Conservation (phyloP, 257 asterid species). For the Salvia hispanica region DNA sequence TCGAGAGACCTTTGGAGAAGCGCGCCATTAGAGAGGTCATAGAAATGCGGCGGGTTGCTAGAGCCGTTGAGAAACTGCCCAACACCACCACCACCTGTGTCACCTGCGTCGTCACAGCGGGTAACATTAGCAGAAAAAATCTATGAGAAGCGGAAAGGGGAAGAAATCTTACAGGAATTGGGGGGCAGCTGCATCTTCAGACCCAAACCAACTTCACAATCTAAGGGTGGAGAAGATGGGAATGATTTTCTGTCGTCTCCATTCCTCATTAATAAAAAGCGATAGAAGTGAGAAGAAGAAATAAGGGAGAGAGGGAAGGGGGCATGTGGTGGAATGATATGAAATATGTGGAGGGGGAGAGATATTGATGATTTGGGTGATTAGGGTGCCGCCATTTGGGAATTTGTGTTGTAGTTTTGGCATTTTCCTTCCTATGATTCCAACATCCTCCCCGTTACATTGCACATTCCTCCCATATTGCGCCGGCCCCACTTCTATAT, state of each 20-base stretch:
- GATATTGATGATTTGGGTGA: background rate
- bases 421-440: constrained; percentile 45
- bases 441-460: constrained; percentile 44
- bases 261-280: constrained; percentile 32
- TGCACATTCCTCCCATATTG: too few species aligned
- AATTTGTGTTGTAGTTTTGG: background rate
- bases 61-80: constrained; percentile 26
- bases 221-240: constrained; percentile 26
- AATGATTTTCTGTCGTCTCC: constrained; percentile 31
- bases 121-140: background rate
- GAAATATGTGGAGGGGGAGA: constrained; percentile 14
- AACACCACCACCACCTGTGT: constrained; percentile 30
- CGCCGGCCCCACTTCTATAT: background rate
- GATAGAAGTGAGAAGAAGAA: background rate
- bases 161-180: constrained; percentile 25
- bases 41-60: constrained; percentile 33
- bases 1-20: constrained; percentile 31
- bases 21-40: constrained; percentile 30
- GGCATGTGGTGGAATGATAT: background rate
- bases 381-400: constrained; percentile 48
- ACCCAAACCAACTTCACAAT: constrained; percentile 50
- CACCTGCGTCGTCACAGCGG: constrained; percentile 10
- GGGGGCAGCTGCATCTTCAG: constrained; percentile 51
- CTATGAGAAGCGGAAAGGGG: background rate
- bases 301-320: background rate